Conservation (phyloP, 495 filamentous ascomycete species). For the Tuber microsphaerosporum region DNA sequence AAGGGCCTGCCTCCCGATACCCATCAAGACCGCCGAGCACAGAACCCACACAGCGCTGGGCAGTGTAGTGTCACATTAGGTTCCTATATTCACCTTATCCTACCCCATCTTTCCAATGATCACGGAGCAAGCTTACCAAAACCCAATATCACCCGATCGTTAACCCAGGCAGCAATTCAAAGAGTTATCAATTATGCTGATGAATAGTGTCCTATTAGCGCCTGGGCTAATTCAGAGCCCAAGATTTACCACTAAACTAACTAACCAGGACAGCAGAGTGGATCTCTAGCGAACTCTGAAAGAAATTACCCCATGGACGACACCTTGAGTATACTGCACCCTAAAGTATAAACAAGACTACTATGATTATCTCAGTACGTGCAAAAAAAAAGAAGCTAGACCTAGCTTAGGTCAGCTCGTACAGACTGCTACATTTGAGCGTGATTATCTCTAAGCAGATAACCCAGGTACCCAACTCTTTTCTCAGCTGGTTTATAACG, state of each 20-base stretch:
- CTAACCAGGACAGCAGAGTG: neutral
- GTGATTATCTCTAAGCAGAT: neutral
- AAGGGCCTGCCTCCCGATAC: neutral
- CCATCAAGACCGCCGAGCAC: neutral
- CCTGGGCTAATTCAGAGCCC: neutral
- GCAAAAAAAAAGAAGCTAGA: neutral
- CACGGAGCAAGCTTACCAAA: neutral
- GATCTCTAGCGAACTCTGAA: neutral
- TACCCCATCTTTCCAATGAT: neutral
- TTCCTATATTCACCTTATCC: neutral
- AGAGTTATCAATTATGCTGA: neutral
- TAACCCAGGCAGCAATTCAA: neutral
- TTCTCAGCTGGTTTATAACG: neutral
- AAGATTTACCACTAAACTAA: neutral
- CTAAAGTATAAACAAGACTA: neutral
- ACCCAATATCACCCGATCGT: neutral
- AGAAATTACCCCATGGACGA: neutral
- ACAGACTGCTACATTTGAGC: neutral
- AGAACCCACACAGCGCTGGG: neutral
- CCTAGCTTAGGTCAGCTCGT: neutral
- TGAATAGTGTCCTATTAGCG: neutral
- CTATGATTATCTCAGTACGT: neutral
- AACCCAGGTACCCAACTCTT: neutral
- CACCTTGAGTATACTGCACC: neutral
- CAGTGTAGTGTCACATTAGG: neutral